A percentile compares a stretch with the other conserved stretches of the same genome.
Evolutionary conservation across 2,329 filamentous ascomycete genomes (phyloP).

Genomic region (Exserohilum turcica): DNA sequence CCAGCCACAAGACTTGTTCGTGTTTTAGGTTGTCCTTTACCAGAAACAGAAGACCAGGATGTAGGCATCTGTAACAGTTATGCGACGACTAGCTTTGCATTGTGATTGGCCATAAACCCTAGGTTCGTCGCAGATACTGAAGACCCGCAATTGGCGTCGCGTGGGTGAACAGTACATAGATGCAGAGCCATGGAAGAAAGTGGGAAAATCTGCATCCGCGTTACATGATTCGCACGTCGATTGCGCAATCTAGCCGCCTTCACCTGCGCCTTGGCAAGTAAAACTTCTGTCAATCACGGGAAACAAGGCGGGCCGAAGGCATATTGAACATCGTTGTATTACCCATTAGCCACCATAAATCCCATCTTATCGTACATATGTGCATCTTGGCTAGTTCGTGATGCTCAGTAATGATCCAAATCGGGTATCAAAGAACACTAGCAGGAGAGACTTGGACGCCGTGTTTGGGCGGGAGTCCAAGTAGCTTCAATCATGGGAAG

Average conservation of each 20-base stretch:
- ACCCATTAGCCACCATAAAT: no score
- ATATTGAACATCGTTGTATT: no score
- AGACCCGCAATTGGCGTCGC: neutral
- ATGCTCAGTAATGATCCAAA: neutral
- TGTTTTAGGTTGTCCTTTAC: neutral
- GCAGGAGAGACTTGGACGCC: neutral
- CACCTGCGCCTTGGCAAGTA: neutral
- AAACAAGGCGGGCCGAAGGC: neutral
- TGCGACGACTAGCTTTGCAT: neutral
- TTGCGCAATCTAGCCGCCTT: neutral
- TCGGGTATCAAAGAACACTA: neutral
- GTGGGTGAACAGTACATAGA: neutral
- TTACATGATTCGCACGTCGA: neutral
- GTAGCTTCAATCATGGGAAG: neutral
- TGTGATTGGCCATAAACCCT: neutral
- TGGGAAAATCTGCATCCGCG: neutral
- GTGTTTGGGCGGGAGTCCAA: neutral
- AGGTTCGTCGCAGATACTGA: neutral
- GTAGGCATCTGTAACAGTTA: neutral
- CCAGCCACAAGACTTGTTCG: neutral
- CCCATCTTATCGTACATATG: slow-evolving; percentile 1
- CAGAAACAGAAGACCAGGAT: neutral
- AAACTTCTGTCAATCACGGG: neutral
- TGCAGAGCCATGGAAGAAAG: neutral
- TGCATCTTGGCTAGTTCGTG: neutral